Percentiles rank a stretch among this genome's conserved stretches.
phyloP scores from a whole-genome alignment of 2,329 filamentous ascomycete genomes.

The Cylindrodendrum hubeiense region DNA sequence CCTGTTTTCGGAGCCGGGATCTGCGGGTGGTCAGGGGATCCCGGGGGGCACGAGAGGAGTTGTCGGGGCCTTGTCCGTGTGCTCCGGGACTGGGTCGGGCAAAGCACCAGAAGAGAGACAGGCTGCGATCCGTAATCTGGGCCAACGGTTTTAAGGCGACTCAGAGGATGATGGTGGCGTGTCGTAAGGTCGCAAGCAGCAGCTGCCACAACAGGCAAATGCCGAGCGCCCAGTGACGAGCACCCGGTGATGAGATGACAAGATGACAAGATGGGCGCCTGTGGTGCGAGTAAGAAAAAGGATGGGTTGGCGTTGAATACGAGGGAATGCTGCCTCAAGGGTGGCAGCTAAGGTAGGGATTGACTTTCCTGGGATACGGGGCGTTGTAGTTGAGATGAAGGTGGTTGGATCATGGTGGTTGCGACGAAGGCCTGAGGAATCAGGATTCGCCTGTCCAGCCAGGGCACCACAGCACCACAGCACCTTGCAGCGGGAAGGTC shows the following conservation, averaged over 20 bases:
- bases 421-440: background rate
- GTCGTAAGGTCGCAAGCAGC: background rate
- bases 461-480: background rate
- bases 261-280: background rate
- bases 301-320: conserved; percentile 39
- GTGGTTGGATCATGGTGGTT: background rate
- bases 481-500: background rate
- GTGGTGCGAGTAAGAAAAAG: conserved; percentile 2
- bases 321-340: conserved; percentile 37
- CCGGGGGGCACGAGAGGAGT: conserved; percentile 1
- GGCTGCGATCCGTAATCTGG: background rate
- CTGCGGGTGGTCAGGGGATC: conserved; percentile 8
- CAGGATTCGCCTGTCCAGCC: background rate
- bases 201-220: conserved; percentile 17
- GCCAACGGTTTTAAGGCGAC: background rate
- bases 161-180: background rate
- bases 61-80: conserved; percentile 3
- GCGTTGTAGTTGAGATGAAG: background rate
- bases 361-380: conserved; percentile 14
- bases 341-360: conserved; percentile 25
- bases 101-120: background rate
- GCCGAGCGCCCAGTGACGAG: conserved; percentile 7
- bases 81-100: background rate
- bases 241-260: background rate
- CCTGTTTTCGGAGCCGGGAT: conserved; percentile 32